Conservation (phyloP, 768 basidiomycete species). For the Dictyophora rubrovolvata region DNA sequence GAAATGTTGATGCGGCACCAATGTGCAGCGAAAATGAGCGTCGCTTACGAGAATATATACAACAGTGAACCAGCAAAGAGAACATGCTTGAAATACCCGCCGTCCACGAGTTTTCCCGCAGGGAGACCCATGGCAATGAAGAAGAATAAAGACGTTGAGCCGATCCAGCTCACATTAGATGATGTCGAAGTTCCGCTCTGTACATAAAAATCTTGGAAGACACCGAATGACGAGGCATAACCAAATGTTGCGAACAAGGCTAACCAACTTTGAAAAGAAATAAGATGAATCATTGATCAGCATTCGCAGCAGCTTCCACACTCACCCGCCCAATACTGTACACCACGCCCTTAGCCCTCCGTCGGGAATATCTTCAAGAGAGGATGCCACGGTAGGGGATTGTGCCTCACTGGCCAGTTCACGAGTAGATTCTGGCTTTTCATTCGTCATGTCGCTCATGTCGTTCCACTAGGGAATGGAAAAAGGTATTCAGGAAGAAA, state of each 20-base stretch:
- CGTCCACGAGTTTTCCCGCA: slow-evolving; percentile 40
- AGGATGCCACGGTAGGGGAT: too few species aligned
- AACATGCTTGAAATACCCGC: slow-evolving; percentile 38
- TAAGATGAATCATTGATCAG: too few species aligned
- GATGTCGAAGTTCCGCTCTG: slow-evolving; percentile 23
- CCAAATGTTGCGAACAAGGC: slow-evolving; percentile 30
- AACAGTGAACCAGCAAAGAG: background rate
- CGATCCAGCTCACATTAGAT: slow-evolving; percentile 29
- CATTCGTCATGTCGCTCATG: too few species aligned
- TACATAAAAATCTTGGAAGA: slow-evolving; percentile 36
- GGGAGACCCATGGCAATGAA: slow-evolving; percentile 34
- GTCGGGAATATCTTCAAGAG: background rate
- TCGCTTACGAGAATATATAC: background rate
- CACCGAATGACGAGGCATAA: slow-evolving; percentile 33
- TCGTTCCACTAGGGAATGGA: too few species aligned
- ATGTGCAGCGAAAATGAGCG: slow-evolving; percentile 22
- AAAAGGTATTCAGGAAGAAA: too few species aligned
- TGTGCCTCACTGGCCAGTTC: too few species aligned
- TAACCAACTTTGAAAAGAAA: background rate
- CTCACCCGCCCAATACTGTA: slow-evolving; percentile 1
- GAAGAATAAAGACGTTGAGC: slow-evolving; percentile 39
- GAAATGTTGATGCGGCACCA: slow-evolving; percentile 30
- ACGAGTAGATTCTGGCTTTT: too few species aligned
- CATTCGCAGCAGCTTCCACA: background rate
- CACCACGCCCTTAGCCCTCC: background rate